Evolutionary conservation across 2,329 filamentous ascomycete genomes (phyloP), one percentile per base, ranked within the genome.

Genomic region (Pyrenophora seminiperda): DNA sequence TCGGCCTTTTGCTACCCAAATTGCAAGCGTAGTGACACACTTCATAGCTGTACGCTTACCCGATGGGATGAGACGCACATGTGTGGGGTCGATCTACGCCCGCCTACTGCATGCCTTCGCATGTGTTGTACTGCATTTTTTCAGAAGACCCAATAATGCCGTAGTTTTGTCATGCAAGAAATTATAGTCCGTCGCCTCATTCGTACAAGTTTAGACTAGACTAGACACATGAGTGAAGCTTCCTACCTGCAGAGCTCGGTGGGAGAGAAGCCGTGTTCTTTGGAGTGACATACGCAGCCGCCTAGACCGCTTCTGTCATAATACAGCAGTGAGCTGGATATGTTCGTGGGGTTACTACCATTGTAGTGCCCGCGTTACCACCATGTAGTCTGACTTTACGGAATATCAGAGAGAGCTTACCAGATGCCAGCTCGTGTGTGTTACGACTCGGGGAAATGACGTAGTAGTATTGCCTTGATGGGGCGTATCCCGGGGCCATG

Each of bases 401-500:
- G n/a, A 30, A 20, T 30, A 14, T 22, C 30, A 13, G 22, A 15
- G 5, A 14, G 9, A 15, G 19, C 30, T 31, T 30, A 30, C 14
- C 14, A 43, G 19, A 31, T n/a, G 19, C 41, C 14, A 17, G n/a
- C 33, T 22, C 6, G 19, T 45, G 11, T 14, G 14, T 17, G 11
- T 11, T 27, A 20, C 17, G n/a, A 31, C 14, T 29, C 31, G 37
- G n/a, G 30, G 4, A 11, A 33, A 24, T 47, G 43, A 41, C 37
- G 49, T 41, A 29, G 34, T 22, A 29, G 24, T 15, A n/a, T 40
- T n/a, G 44, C 32, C 27, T 42, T 31, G 27, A 38, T 32, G 18
- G 24, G 24, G 31, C 37, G n/a, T 37, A 33, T 47, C 34, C 49
- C 49, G 42, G 41, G 44, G 44, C 49, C 49, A 52, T 52, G 49